Evolutionary conservation across 129 eudicot genomes (phyloP).

Genomic region (Cynara cardunculus): DNA sequence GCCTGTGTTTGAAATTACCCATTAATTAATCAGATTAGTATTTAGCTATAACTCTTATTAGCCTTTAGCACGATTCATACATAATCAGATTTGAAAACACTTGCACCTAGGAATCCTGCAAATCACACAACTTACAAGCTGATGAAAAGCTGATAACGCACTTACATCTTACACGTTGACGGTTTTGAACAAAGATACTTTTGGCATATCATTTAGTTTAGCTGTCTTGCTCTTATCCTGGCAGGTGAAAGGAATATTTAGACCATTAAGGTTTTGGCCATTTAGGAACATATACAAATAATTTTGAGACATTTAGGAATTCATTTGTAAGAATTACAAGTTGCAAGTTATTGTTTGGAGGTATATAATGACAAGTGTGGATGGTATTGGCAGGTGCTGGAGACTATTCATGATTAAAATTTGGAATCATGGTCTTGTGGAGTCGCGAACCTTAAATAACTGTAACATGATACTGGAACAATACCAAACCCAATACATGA

Average conservation of each 20-base stretch:
- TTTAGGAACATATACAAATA: background rate
- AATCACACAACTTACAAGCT: no score
- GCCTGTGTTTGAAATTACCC: background rate
- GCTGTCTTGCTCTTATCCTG: no score
- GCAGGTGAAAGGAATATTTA: no score
- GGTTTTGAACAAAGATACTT: no score
- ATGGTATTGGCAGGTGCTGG: conserved; percentile 76
- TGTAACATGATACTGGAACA: conserved; percentile 69
- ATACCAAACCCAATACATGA: conserved; percentile 32
- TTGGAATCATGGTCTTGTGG: conserved; percentile 95
- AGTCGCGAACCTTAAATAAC: conserved; percentile 69
- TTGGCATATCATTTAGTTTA: no score
- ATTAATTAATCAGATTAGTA: no score
- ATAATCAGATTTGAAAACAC: background rate
- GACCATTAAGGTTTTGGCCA: background rate
- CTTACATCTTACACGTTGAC: no score
- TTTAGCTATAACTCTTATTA: no score
- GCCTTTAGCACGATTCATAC: background rate
- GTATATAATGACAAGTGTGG: background rate
- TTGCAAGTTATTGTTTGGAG: background rate
- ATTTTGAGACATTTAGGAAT: background rate
- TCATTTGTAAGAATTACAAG: background rate
- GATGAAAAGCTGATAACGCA: no score
- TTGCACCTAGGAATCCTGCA: background rate
- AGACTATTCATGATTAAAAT: conserved; percentile 75